phyloP scores from a whole-genome alignment of 2,329 filamentous ascomycete genomes.

The Westerdykella sp. region DNA sequence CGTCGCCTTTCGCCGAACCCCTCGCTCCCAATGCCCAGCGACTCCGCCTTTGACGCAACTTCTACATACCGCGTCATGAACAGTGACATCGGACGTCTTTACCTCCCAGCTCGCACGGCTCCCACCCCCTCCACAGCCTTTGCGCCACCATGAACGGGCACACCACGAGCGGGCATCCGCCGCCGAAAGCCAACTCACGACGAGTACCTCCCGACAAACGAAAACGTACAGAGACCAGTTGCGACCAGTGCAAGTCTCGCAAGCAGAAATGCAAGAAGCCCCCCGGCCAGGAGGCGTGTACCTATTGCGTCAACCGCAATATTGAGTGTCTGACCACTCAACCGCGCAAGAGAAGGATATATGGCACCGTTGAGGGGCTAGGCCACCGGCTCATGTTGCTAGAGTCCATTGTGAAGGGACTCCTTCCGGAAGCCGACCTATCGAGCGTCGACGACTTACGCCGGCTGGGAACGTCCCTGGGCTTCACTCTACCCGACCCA shows the following conservation, averaged over 20 bases:
- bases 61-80: conserved; percentile 5
- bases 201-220: conserved; percentile 41
- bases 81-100: neutral
- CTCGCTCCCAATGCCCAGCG: neutral
- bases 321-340: conserved; percentile 42
- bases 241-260: conserved; percentile 44
- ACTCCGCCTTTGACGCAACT: conserved; percentile 2
- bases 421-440: conserved; percentile 40
- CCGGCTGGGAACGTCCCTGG: conserved; percentile 34
- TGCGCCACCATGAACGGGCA: too few relatives aligned
- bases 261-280: conserved; percentile 43
- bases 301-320: conserved; percentile 39
- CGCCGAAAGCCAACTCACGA: conserved; percentile 19
- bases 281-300: conserved; percentile 36
- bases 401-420: conserved; percentile 41
- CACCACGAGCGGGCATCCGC: too few relatives aligned
- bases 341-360: conserved; percentile 42
- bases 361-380: conserved; percentile 40
- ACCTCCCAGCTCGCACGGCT: neutral
- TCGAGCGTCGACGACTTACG: conserved; percentile 40
- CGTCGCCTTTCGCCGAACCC: neutral
- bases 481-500: conserved; percentile 36
- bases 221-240: conserved; percentile 42
- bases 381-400: conserved; percentile 38
- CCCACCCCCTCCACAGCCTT: neutral